phyloP scores from a whole-genome alignment of 768 basidiomycete genomes.

The Mycena maculata region DNA sequence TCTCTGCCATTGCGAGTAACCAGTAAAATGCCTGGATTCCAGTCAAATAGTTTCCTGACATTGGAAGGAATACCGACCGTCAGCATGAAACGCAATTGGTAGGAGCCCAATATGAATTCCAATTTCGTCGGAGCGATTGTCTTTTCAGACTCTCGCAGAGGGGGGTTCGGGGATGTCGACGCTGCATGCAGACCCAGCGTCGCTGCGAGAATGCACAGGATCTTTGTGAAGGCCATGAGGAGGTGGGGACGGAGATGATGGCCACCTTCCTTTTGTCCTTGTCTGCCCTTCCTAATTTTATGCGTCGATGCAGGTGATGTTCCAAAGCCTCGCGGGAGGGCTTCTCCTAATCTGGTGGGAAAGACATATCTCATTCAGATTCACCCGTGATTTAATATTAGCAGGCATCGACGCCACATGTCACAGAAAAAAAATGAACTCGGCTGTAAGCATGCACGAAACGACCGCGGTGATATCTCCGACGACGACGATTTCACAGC shows the following conservation, averaged over 20 bases:
- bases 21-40: conserved; percentile 23
- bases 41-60: neutral
- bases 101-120: conserved; percentile 21
- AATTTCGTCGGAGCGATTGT: conserved; percentile 14
- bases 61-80: conserved; percentile 19
- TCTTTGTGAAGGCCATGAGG: conserved; percentile 24
- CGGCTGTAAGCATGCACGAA: neutral
- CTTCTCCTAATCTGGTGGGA: conserved; percentile 20
- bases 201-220: conserved; percentile 24
- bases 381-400: conserved; percentile 31
- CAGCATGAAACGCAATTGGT: conserved; percentile 7
- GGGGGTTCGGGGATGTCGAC: conserved; percentile 32
- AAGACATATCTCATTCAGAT: conserved; percentile 7
- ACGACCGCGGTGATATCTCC: no score
- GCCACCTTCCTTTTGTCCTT: neutral
- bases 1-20: conserved; percentile 20
- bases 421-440: neutral
- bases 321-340: conserved; percentile 26
- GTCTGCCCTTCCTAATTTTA: conserved; percentile 17
- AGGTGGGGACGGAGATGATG: neutral
- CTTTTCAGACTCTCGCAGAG: conserved; percentile 2
- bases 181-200: conserved; percentile 27
- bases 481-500: no score
- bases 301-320: conserved; percentile 12
- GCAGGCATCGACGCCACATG: conserved; percentile 16